These are phyloP conservation scores for Gyrodon lividus DNA, from an alignment of 768 basidiomycete genomes.

Conservation along the genomic window DNA sequence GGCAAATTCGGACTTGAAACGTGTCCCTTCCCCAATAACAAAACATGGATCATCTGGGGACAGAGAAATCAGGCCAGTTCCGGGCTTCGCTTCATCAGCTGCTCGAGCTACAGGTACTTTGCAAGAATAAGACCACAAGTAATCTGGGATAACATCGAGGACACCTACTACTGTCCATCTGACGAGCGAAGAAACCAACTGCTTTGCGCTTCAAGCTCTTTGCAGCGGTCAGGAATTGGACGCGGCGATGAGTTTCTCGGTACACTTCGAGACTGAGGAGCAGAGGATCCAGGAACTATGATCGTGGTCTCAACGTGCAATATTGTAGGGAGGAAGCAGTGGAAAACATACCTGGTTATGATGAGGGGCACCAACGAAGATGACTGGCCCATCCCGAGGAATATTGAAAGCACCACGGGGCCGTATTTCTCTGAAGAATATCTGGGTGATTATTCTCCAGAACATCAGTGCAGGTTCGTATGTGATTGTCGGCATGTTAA, in stretches of 20 bases:
- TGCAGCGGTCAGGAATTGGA: conserved; percentile 86
- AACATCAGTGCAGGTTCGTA: conserved; percentile 82
- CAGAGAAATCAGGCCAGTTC: conserved; percentile 68
- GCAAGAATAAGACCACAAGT: conserved; percentile 10
- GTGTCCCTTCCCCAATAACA: conserved; percentile 80
- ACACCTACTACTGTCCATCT: conserved; percentile 84
- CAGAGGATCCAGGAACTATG: conserved; percentile 88
- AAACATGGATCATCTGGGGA: conserved; percentile 76
- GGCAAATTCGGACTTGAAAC: conserved; percentile 68
- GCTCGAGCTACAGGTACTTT: conserved; percentile 93
- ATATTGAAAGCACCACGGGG: conserved; percentile 95
- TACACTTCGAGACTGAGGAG: conserved; percentile 83
- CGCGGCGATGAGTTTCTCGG: conserved; percentile 76
- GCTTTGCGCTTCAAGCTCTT: conserved; percentile 80
- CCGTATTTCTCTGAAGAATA: conserved; percentile 96
- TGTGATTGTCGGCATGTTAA: conserved; percentile 26
- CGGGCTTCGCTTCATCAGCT: conserved; percentile 77
- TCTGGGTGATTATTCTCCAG: conserved; percentile 82
- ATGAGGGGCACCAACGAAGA: conserved; percentile 92
- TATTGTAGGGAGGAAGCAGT: background rate
- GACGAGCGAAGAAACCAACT: conserved; percentile 75
- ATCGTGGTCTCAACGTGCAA: conserved; percentile 15
- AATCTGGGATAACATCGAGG: background rate
- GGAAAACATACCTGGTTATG: conserved; percentile 70
- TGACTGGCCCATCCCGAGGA: conserved; percentile 84